A percentile compares a stretch with the other conserved stretches of the same genome.
Conservation (phyloP, 441 rosid genomes). For the Brassica balearica region DNA sequence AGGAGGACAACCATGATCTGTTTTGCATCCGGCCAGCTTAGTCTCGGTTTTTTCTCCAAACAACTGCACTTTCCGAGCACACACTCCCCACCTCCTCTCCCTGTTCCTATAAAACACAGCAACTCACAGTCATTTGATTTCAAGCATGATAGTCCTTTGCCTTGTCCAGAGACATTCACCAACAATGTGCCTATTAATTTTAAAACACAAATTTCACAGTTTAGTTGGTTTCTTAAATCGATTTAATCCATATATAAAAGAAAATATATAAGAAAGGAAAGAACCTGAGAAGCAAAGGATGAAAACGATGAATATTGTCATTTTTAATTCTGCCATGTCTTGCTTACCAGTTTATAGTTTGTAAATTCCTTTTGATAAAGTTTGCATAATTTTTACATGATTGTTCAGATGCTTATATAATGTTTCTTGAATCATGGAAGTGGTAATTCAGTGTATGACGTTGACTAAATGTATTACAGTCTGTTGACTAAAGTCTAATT, state of each 20-base stretch:
- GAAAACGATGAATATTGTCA: not conserved
- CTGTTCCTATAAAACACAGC: not conserved
- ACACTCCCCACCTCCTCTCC: not conserved
- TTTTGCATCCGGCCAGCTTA: not conserved
- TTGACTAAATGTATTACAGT: not conserved
- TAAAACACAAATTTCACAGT: not conserved
- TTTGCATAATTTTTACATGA: not conserved
- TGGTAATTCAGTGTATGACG: not conserved
- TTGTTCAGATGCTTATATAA: constrained; percentile 2
- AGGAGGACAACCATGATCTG: constrained; percentile 6
- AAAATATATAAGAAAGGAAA: not conserved
- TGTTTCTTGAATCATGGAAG: constrained; percentile 3
- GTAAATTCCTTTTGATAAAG: not conserved
- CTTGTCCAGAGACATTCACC: constrained; percentile 1
- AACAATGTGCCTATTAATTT: constrained; percentile 10
- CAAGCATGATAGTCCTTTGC: not conserved
- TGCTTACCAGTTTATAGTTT: not conserved
- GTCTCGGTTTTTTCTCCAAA: not conserved
- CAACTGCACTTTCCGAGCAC: not conserved
- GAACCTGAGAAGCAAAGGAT: constrained; percentile 9
- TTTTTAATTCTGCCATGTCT: constrained; percentile 12
- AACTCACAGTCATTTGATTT: not conserved
- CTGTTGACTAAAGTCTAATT: not conserved
- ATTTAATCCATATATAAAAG: not conserved
- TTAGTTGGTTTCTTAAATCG: not conserved